Evolutionary conservation across 2,329 filamentous ascomycete genomes (phyloP).

Genomic region (Lasiodiplodia hormozganensis): DNA sequence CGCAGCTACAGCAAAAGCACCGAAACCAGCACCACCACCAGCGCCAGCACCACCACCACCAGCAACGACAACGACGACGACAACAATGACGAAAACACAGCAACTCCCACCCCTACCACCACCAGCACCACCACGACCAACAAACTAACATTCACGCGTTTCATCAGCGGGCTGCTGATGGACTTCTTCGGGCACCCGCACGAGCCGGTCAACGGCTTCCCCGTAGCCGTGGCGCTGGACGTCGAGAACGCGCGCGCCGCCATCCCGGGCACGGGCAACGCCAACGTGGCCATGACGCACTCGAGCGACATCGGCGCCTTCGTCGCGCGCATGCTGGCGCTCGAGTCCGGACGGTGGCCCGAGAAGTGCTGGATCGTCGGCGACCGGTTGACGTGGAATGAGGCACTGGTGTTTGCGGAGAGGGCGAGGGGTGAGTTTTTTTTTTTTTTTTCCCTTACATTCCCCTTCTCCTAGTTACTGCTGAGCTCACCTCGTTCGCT

Average conservation of each 20-base stretch:
- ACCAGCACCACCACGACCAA: too few relatives aligned
- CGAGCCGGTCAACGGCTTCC: neutral
- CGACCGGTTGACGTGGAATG: constrained; percentile 25
- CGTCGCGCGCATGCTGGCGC: constrained; percentile 5
- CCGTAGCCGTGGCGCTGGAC: constrained; percentile 11
- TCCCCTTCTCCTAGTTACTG: too few relatives aligned
- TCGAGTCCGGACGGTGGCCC: neutral
- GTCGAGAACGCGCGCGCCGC: constrained; percentile 19
- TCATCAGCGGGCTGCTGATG: constrained; percentile 14
- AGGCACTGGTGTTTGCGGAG: constrained; percentile 20
- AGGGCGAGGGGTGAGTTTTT: neutral
- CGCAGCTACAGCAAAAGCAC: neutral
- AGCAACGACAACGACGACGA: too few relatives aligned
- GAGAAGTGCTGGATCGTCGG: constrained; percentile 17
- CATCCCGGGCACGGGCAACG: constrained; percentile 20
- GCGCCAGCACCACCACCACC: too few relatives aligned
- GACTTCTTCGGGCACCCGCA: constrained; percentile 20
- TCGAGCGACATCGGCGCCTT: constrained; percentile 16
- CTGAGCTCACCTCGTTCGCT: too few relatives aligned
- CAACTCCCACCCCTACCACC: too few relatives aligned
- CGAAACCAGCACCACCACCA: too few relatives aligned
- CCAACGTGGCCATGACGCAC: constrained; percentile 17
- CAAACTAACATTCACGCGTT: constrained; percentile 5
- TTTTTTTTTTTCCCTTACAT: too few relatives aligned
- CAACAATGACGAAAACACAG: too few relatives aligned